Conservation (phyloP, 192 early-diverging fungal genomes). For the Blastocladiella britannica region DNA sequence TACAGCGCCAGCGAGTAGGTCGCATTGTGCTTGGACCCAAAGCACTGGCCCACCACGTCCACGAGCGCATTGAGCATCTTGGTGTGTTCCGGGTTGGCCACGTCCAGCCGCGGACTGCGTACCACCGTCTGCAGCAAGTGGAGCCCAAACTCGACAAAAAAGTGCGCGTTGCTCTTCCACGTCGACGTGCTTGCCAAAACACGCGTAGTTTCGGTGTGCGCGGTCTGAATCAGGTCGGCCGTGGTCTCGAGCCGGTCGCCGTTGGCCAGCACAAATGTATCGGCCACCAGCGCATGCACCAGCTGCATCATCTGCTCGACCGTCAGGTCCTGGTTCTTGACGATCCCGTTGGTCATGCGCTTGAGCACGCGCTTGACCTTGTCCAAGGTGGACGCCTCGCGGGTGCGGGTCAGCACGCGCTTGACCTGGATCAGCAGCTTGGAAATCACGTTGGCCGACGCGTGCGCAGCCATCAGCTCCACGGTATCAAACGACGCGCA, state of each 20-base stretch:
- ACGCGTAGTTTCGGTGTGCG: slow-evolving; percentile 46
- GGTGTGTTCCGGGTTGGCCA: slow-evolving; percentile 31
- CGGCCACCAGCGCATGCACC: slow-evolving; percentile 62
- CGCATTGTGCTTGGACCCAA: slow-evolving; percentile 61
- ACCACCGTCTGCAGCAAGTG: slow-evolving; percentile 55
- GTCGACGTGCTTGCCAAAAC: slow-evolving; percentile 44
- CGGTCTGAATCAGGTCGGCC: slow-evolving; percentile 27
- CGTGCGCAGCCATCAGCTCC: slow-evolving; percentile 53
- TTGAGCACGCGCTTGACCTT: slow-evolving; percentile 65
- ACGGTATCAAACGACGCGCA: slow-evolving; percentile 70
- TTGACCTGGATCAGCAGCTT: slow-evolving; percentile 65
- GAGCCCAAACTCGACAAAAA: slow-evolving; percentile 86
- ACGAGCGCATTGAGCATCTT: slow-evolving; percentile 64
- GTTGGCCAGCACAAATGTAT: slow-evolving; percentile 58
- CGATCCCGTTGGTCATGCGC: slow-evolving; percentile 54
- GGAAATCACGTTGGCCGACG: slow-evolving; percentile 42
- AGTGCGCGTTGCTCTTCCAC: slow-evolving; percentile 50
- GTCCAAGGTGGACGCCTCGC: slow-evolving; percentile 45
- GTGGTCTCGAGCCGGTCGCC: slow-evolving; percentile 26
- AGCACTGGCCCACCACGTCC: slow-evolving; percentile 47
- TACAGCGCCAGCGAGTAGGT: slow-evolving; percentile 46
- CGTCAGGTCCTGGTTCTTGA: slow-evolving; percentile 45
- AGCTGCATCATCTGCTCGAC: slow-evolving; percentile 53
- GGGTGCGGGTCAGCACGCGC: slow-evolving; percentile 65
- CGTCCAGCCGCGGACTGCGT: slow-evolving; percentile 31